Conservation (phyloP, 2,329 filamentous ascomycete genomes). For the Sclerotinia minor region DNA sequence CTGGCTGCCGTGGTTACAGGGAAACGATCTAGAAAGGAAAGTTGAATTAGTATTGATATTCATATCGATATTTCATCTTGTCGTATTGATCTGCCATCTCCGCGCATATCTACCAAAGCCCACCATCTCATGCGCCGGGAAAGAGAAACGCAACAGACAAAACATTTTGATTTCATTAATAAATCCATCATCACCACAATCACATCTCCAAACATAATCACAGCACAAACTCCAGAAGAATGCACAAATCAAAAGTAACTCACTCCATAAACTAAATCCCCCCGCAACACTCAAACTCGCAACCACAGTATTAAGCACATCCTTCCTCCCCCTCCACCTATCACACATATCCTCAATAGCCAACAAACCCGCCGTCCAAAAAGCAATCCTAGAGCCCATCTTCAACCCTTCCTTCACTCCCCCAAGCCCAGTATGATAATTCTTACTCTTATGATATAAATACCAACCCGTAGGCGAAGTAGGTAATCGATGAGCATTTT, state of each 20-base stretch:
- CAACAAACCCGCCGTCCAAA: slow-evolving; percentile 77
- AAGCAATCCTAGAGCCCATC: slow-evolving; percentile 68
- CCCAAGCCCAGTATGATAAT: slow-evolving; percentile 79
- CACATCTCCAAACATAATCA: slow-evolving; percentile 2
- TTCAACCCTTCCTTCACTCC: slow-evolving; percentile 76
- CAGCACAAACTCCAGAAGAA: background rate
- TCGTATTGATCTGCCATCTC: background rate
- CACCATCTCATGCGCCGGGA: background rate
- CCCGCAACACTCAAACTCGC: slow-evolving; percentile 84
- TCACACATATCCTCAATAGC: slow-evolving; percentile 84
- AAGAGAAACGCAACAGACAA: background rate
- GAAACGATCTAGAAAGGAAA: slow-evolving; percentile 64
- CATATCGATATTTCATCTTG: background rate
- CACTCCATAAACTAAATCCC: slow-evolving; percentile 83
- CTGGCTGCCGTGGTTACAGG: slow-evolving; percentile 73
- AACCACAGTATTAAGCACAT: slow-evolving; percentile 77
- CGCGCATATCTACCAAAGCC: slow-evolving; percentile 14
- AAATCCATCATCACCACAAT: background rate
- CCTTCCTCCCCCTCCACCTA: slow-evolving; percentile 65
- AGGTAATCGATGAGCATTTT: slow-evolving; percentile 93
- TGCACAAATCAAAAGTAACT: slow-evolving; percentile 39
- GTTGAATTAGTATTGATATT: slow-evolving; percentile 5
- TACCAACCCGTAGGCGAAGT: slow-evolving; percentile 86
- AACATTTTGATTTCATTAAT: too few relatives aligned
- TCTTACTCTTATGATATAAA: slow-evolving; percentile 98